Base-by-base conservation (phyloP, 2,329 filamentous ascomycete genomes). In the Epichloe festucae region DNA sequence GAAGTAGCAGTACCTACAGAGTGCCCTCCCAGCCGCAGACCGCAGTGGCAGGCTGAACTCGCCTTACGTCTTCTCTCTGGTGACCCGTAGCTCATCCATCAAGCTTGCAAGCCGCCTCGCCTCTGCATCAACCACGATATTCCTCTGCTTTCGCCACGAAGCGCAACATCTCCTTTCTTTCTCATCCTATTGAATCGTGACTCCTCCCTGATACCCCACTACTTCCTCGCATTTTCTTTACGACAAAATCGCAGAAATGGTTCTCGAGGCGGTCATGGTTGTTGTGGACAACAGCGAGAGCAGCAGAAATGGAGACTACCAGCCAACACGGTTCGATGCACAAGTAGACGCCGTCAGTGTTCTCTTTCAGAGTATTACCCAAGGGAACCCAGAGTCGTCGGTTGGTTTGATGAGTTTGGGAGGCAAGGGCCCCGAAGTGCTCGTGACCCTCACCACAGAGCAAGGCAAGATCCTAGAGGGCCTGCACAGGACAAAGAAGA, bases 391-490 rank as follows among this genome's bases (percentile, higher is more conserved):
- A 35, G 93, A 98, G 72, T 97, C 91, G 7, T 94, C 90, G 11
- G 93, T 98, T 58, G 93, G 94, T 49, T 76, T 98, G 57, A 96
- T 98, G 90, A 95, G 89, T 71, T 97, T 97, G 91, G 93, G 89
- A 57, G 93, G 91, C 63, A 91, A 88, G 65, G 90, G 89, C n/a
- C 93, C 93, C 47, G 91, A 97, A 72, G 91, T 98, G 57, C 81
- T 98, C 57, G 94, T 93, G 53, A 98, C 93, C 36, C 81, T 97
- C 66, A 97, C 93, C 50, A 91, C 89, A 54, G 94, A 98, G 69
- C 89, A 93, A 65, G 93, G 93, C 69, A 93, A 94, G 75, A 89
- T 98, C 61, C 76, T 97, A 57, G 88, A 95, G 56, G 90, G 90
- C 51, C 74, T 96, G 70, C 91, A 91, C 71, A 84, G 86, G 63